Conservation (phyloP, 495 filamentous ascomycete species). For the Neurospora sublineolata region DNA sequence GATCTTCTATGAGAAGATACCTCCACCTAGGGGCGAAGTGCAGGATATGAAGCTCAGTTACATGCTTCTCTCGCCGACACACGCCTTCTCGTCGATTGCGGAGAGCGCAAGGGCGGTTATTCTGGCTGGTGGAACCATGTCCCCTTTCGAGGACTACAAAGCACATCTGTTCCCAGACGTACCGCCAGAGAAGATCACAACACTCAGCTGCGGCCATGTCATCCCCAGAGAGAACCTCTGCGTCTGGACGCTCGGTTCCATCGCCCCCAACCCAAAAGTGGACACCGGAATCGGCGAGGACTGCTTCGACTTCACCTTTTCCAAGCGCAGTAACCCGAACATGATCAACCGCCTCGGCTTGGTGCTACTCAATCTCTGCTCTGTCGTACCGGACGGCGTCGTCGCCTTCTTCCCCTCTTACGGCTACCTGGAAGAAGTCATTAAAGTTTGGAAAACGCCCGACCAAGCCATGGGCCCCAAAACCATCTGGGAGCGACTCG, state of each 20-base stretch:
- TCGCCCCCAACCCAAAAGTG: constrained; percentile 20
- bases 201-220: constrained; percentile 88
- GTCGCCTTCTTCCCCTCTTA: constrained; percentile 98
- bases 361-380: constrained; percentile 57
- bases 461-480: constrained; percentile 4
- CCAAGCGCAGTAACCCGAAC: constrained; percentile 47
- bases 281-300: constrained; percentile 9
- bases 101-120: constrained; percentile 80
- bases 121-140: constrained; percentile 93
- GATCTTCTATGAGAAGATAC: constrained; percentile 60
- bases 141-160: constrained; percentile 83
- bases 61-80: constrained; percentile 84
- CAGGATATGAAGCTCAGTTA: constrained; percentile 61
- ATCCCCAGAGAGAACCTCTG: constrained; percentile 74
- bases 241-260: constrained; percentile 46
- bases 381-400: constrained; percentile 73
- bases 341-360: constrained; percentile 68
- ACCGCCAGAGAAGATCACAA: constrained; percentile 49
- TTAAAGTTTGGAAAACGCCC: constrained; percentile 50
- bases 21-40: background rate
- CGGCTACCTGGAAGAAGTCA: constrained; percentile 68
- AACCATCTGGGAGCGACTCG: constrained; percentile 43
- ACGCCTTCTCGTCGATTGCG: constrained; percentile 82
- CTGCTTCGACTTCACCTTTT: constrained; percentile 79
- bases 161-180: constrained; percentile 76